phyloP scores from a whole-genome alignment of 768 basidiomycete species.

The Butyriboletus loyo region DNA sequence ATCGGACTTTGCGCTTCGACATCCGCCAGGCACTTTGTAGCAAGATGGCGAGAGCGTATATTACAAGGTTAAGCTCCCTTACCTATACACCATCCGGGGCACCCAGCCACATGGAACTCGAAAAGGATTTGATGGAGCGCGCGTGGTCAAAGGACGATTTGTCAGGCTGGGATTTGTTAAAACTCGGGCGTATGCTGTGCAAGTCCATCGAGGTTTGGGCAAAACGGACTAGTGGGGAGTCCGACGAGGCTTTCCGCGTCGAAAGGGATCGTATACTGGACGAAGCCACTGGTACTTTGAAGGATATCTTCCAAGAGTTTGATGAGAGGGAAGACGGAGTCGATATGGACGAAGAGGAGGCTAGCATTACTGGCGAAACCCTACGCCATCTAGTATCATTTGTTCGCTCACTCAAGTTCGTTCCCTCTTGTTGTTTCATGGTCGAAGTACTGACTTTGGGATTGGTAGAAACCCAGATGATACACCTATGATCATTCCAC shows the following conservation, averaged over 20 bases:
- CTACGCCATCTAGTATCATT: conserved; percentile 58
- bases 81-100: conserved; percentile 60
- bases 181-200: conserved; percentile 52
- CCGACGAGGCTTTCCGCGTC: conserved; percentile 26
- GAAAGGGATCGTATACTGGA: conserved; percentile 58
- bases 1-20: conserved; percentile 59
- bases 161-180: conserved; percentile 63
- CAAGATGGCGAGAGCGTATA: conserved; percentile 65
- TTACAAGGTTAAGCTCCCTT: conserved; percentile 49
- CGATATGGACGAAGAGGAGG: conserved; percentile 65
- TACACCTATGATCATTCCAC: conserved; percentile 46
- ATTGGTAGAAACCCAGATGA: conserved; percentile 43
- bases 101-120: conserved; percentile 57
- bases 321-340: conserved; percentile 60
- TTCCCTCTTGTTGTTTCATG: neutral
- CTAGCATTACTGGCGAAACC: conserved; percentile 59
- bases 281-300: conserved; percentile 66
- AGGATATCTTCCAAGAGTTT: conserved; percentile 71
- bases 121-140: conserved; percentile 62
- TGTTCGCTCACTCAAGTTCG: conserved; percentile 57
- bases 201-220: conserved; percentile 63
- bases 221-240: conserved; percentile 27
- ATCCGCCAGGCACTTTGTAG: conserved; percentile 60
- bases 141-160: conserved; percentile 71
- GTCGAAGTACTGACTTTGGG: conserved; percentile 5